A percentile compares a stretch with the other conserved stretches of the same genome.
Evolutionary conservation across 2,329 filamentous ascomycete genomes (phyloP).

Genomic region (Colletotrichum orchidophilum): DNA sequence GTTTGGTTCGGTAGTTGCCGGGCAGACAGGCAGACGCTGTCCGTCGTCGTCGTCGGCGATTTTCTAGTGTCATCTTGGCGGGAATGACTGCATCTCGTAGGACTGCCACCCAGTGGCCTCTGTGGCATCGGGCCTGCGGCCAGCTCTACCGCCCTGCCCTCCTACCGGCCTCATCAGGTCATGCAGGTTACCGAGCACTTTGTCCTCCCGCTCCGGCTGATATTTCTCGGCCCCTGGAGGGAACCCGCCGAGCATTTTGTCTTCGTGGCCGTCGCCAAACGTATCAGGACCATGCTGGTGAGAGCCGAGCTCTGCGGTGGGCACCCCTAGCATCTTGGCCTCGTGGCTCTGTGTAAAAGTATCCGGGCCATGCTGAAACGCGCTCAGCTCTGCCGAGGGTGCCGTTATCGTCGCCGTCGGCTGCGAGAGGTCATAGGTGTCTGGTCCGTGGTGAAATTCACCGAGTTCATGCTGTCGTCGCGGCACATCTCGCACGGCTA

Average conservation of each 20-base stretch:
- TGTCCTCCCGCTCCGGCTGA: slow-evolving; percentile 25
- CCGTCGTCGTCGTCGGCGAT: neutral
- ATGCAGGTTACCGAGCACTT: slow-evolving; percentile 27
- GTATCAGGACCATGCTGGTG: slow-evolving; percentile 30
- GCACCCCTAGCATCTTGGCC: slow-evolving; percentile 24
- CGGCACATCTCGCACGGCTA: slow-evolving; percentile 24
- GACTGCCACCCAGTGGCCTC: slow-evolving; percentile 6
- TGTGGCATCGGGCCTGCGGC: neutral
- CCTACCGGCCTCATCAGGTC: slow-evolving; percentile 10
- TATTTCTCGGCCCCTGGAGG: slow-evolving; percentile 18
- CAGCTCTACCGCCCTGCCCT: slow-evolving; percentile 3
- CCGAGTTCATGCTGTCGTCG: slow-evolving; percentile 30
- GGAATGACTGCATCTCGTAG: slow-evolving; percentile 24
- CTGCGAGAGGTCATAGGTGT: neutral
- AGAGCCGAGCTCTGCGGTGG: slow-evolving; percentile 24
- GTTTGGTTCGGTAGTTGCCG: neutral
- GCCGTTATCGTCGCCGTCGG: neutral
- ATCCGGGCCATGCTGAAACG: slow-evolving; percentile 28
- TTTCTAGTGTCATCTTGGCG: slow-evolving; percentile 2
- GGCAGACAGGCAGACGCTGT: neutral
- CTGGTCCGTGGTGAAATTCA: slow-evolving; percentile 26
- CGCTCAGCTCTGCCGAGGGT: slow-evolving; percentile 22
- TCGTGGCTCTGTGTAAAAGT: slow-evolving; percentile 20
- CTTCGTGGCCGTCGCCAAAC: slow-evolving; percentile 26
- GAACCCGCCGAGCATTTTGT: slow-evolving; percentile 23